Base-by-base conservation (phyloP, 192 early-diverging fungal species). In the Coemansia sp. region DNA sequence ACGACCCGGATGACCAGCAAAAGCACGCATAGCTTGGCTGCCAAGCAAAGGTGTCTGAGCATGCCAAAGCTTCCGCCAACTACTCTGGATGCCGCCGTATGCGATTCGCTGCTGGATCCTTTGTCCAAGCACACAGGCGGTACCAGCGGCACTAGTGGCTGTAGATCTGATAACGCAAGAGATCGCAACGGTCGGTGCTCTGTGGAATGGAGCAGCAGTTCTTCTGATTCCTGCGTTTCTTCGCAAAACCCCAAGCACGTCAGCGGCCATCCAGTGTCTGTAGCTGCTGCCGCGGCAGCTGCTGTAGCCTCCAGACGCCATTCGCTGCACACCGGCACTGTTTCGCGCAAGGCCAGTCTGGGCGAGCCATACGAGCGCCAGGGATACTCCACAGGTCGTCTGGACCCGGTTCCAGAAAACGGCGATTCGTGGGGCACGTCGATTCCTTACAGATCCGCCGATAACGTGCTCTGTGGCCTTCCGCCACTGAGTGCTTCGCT, bases 21-120 rank as follows among this genome's bases (percentile, higher is more conserved):
- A 16, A 1, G 42, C 42, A 0, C 42, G 7, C 5, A 40, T 0
- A 22, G 34, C 14, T 3, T 38, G 48, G 57, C 10, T 0, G 65
- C 60, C 60, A 61, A 63, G 49, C 67, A 79, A 30, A 50, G 71
- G 22, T 79, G 71, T 50, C 57, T 79, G 49, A 79, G 76, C 60
- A 73, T 73, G 71, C 71, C 76, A 8, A 59, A 71, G 31, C 59
- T 79, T 29, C 71, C 76, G 18, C 71, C 71, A 0, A 73, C 76
- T 30, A 79, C 67, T 0, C 33, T 77, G 42, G 75, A 77, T 12
- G 75, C 69, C 5, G 70, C 61, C 0, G 55, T 77, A 20, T 66
- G 70, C 55, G 75, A 72, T 18, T 72, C 75, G 18, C 60, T 77
- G 32, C 59, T 77, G 0, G 75, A 69, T 48, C 70, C 70, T 0